Base-by-base conservation (phyloP, 1,284 basidiomycete species). In the Wallemia hederae region DNA sequence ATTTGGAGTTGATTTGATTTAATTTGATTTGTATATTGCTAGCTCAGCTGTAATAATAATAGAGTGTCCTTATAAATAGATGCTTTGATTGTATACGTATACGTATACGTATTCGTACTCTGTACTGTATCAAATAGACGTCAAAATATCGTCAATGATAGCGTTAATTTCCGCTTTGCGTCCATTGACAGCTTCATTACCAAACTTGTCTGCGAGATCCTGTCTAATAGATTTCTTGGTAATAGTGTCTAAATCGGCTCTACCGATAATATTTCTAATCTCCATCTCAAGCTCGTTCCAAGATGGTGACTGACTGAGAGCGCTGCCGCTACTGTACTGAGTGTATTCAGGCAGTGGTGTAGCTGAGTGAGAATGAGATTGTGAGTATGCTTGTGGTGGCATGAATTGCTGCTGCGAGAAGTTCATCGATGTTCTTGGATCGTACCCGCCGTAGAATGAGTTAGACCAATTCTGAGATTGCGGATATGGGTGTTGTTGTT, bases 181-280 rank as follows among this genome's bases (percentile, higher is more conserved):
- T 26, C 24, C 56, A 26, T 26, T 28, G 19, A 58, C 17, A 26
- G 56, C 25, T 3, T 26, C 56, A n/a, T 58, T 58, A 5, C 56
- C 56, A 28, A 24, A 58, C 25, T 28, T 26, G n/a, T 58, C 56
- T 14, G 56, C 56, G 59, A 96, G 73, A 67, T 81, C 79, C 62
- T 80, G 76, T 59, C 90, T 78, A 61, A 96, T 82, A 65, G 82
- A 82, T 65, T 88, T 80, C 74, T 94, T 94, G 59, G 89, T 92
- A 61, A 92, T 77, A 24, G 79, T 80, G 67, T 88, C 87, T 60
- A 94, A 74, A 71, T 94, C 87, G 0, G 86, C 86, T 24, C 74
- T 73, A 22, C 75, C 75, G 61, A 92, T 74, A 49, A 91, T 76
- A 28, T 79, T 75, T 62, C 81, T 75, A 1, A 91, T 81, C 2